Base-by-base conservation (phyloP, 495 filamentous ascomycete genomes). In the Daldinia concentrica region DNA sequence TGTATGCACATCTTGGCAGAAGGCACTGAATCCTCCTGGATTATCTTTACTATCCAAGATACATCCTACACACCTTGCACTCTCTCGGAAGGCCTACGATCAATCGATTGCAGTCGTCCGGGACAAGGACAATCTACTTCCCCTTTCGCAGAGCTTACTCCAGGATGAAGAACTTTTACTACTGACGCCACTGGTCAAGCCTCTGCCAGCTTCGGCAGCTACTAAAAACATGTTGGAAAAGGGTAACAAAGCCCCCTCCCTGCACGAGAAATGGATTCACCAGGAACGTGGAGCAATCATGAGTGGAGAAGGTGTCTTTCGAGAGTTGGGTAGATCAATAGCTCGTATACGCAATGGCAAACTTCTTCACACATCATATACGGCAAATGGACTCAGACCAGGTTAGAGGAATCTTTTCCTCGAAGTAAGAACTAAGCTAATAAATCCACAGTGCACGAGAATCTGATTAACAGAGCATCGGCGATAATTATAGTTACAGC, bases 321-420 rank as follows among this genome's bases (percentile, higher is more conserved):
- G 92, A 65, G 93, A 95, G 75, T 81, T 97, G 2, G 93, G 93
- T 1, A 82, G 91, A 68, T 92, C 92, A 2, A 82, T 97, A 3
- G 93, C 93, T 5, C 86, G 93, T 37, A 91, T 94, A 69, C 80
- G 93, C 11, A 91, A 89, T 66, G 93, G 93, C 0, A 90, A 93
- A 71, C 87, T 97, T 14, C 80, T 97, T 32, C 93, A 97, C 76
- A 96, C 93, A 1, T 96, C 93, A 0, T 97, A 97, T 77, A 97
- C 93, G 0, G 89, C 93, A 1, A 95, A 95, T 71, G 93, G 93
- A 17, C 89, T 97, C 9, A 87, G 93, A 32, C 93, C 93, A 56
- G 80, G 83, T 84, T 15, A 74, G 79, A 29, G 17, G 30, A 30
- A 52, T 50, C 12, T 19, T 37, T 43, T 14, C n/a, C 24, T 52